Evolutionary conservation across 768 basidiomycete genomes (phyloP).

Genomic region (Goffeauzyma gilvescens): DNA sequence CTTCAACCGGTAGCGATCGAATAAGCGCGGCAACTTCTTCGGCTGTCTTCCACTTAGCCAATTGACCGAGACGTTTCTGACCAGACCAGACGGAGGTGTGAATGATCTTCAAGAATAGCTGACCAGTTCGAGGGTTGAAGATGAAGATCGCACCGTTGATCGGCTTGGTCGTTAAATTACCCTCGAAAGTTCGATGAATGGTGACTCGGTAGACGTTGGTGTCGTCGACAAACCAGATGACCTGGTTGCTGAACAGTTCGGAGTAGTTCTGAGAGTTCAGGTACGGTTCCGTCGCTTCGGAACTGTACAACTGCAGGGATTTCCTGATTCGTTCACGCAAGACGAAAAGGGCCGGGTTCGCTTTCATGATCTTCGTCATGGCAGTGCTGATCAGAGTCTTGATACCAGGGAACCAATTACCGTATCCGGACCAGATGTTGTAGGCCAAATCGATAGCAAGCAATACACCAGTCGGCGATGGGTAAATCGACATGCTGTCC

Average conservation of each 20-base stretch:
- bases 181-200: slow-evolving; percentile 97
- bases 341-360: slow-evolving; percentile 93
- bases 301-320: slow-evolving; percentile 92
- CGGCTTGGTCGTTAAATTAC: slow-evolving; percentile 97
- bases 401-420: slow-evolving; percentile 98
- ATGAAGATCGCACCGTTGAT: slow-evolving; percentile 50
- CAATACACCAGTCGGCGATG: slow-evolving; percentile 95
- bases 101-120: slow-evolving; percentile 95
- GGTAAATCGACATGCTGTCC: slow-evolving; percentile 97
- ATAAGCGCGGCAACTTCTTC: slow-evolving; percentile 98
- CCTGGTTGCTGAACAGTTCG: slow-evolving; percentile 92
- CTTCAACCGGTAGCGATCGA: slow-evolving; percentile 95
- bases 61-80: slow-evolving; percentile 96
- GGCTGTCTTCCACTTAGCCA: slow-evolving; percentile 92
- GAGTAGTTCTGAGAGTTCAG: slow-evolving; percentile 90
- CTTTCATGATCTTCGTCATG: slow-evolving; percentile 99
- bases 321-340: slow-evolving; percentile 96
- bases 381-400: slow-evolving; percentile 96
- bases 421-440: slow-evolving; percentile 95
- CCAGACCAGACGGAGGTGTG: slow-evolving; percentile 99
- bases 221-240: slow-evolving; percentile 99
- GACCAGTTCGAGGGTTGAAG: slow-evolving; percentile 96
- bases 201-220: slow-evolving; percentile 84
- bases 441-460: slow-evolving; percentile 98
- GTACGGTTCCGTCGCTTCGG: slow-evolving; percentile 97